Evolutionary conservation across 257 asterid genomes (phyloP).

Genomic region (Przewalskia tangutica): DNA sequence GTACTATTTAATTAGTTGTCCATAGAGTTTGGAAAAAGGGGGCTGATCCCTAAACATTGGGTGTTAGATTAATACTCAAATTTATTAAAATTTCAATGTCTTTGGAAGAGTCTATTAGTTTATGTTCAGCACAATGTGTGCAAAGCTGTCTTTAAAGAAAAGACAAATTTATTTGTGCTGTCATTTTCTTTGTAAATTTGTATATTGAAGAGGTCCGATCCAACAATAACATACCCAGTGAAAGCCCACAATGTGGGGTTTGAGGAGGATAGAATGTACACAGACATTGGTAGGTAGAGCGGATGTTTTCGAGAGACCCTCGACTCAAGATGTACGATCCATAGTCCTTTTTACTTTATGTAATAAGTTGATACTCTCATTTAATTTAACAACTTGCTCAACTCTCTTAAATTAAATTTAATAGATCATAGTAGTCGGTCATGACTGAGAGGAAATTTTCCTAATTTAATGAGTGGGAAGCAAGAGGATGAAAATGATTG

Average conservation of each 20-base stretch:
- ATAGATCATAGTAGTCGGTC: neutral
- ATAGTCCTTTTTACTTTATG: neutral
- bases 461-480: neutral
- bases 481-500: neutral
- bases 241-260: no score
- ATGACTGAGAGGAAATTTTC: neutral
- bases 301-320: no score
- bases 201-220: neutral
- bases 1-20: neutral
- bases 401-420: neutral
- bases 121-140: neutral
- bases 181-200: neutral
- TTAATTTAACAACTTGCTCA: neutral
- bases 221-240: no score
- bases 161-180: slow-evolving; percentile 6
- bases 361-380: neutral
- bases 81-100: neutral
- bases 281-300: no score
- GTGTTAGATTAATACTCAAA: neutral
- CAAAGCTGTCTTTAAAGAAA: neutral
- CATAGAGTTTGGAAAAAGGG: neutral
- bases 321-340: no score
- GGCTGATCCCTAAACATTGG: neutral
- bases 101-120: neutral
- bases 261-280: no score